Evolutionary conservation across 805 yeast genomes (phyloP), one percentile per base, ranked within the genome.

Genomic region (Ogataea zsoltii): DNA sequence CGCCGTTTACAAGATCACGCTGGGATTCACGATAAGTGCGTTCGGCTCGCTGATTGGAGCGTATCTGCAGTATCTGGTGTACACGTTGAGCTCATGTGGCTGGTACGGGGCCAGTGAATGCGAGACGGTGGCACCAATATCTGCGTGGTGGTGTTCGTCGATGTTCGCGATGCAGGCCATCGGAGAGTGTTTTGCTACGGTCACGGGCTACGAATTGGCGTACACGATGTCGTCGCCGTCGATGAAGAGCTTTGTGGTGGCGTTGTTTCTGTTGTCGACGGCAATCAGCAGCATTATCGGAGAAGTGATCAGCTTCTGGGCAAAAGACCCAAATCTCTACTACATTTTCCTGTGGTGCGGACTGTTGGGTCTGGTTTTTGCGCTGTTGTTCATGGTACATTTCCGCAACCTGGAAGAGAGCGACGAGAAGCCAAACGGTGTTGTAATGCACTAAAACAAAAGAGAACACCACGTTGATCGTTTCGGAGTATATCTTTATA

Each of bases 171-270:
- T 76, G 40, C 70, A 71, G 30, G 82, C 82, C 15, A 66, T 70
- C 9, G 76, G 80, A 40, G 82, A 78, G 57, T 76, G 80, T 59
- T 77, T 76, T 54, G 74, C 79, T 11, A 70, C 61, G 43, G 70
- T 72, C 23, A 76, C 81, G 12, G 79, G 74, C 28, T 77, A 76
- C 54, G 81, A 77, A 58, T 62, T 77, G 46, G 82, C 83, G 0
- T 78, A 77, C 59, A 70, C 79, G 2, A 65, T 76, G 56, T 66
- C 81, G 5, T 80, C 82, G 26, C 71, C 67, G 7, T 64, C 69
- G 33, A 71, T 77, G 76, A 72, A 73, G 55, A 75, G 80, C 33
- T 65, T 77, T 46, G 79, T 76, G 13, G 65, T 75, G 67, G 76
- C 82, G 1, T 42, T 63, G 15, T 64, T 60, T 41, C 42, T 64